These are phyloP conservation scores for Allomyces macrogynus DNA, from an alignment of 192 early-diverging fungal species.

Conservation along the genomic window DNA sequence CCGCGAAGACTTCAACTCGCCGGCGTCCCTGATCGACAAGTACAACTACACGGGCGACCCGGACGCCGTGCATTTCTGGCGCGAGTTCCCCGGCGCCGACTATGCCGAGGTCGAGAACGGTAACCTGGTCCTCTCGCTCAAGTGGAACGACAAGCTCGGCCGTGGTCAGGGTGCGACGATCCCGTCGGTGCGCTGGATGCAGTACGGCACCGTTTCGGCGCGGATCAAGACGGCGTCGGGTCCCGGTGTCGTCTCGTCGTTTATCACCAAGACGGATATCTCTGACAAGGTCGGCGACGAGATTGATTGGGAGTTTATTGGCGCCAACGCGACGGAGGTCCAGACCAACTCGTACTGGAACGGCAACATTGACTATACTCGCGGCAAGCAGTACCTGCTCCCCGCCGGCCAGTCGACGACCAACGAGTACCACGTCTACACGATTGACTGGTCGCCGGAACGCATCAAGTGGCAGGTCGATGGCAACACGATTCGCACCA, in stretches of 20 bases:
- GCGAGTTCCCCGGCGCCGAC: conserved; percentile 6
- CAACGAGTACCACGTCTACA: conserved; percentile 22
- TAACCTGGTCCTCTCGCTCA: conserved; percentile 19
- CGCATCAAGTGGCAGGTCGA: conserved; percentile 27
- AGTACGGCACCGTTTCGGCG: conserved; percentile 37
- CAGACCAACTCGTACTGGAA: conserved; percentile 43
- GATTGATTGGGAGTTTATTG: conserved; percentile 45
- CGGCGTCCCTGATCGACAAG: not conserved
- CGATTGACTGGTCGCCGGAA: conserved; percentile 36
- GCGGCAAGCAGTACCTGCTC: conserved; percentile 16
- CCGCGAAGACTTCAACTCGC: not conserved
- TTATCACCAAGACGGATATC: conserved; percentile 23
- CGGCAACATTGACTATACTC: conserved; percentile 28
- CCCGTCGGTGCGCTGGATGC: conserved; percentile 27
- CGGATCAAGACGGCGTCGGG: conserved; percentile 10
- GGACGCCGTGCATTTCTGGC: not conserved
- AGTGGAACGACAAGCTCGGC: not conserved
- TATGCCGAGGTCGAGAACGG: conserved; percentile 20
- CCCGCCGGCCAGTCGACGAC: conserved; percentile 14
- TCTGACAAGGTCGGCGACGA: conserved; percentile 37
- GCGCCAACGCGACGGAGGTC: conserved; percentile 19
- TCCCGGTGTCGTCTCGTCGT: conserved; percentile 33
- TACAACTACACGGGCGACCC: not conserved
- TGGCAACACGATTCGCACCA: conserved; percentile 17
- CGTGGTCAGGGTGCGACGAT: conserved; percentile 32